These are phyloP conservation scores for Lotus japonicus DNA, from an alignment of 306 rosid genomes.

Conservation along the genomic window DNA sequence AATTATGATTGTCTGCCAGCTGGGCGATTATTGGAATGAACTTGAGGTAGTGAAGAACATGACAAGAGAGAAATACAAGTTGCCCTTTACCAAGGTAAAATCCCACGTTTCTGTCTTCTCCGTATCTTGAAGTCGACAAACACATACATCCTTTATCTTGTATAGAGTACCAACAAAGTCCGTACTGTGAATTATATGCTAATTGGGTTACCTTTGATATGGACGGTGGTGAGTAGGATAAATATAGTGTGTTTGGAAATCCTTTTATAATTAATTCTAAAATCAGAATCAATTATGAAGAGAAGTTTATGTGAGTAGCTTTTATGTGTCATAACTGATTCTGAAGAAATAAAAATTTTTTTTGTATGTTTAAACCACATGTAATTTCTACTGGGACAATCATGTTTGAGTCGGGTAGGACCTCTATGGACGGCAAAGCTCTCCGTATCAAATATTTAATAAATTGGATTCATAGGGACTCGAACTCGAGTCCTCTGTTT, in stretches of 20 bases:
- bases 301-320: no score
- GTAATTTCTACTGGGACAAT: no score
- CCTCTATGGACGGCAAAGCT: no score
- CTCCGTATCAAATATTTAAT: no score
- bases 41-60: conserved; percentile 44
- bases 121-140: neutral
- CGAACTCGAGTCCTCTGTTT: no score
- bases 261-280: neutral
- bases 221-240: conserved; percentile 42
- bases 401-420: no score
- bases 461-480: no score
- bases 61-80: conserved; percentile 35
- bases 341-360: no score
- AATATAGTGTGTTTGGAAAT: neutral
- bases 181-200: conserved; percentile 3
- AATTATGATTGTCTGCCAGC: conserved; percentile 28
- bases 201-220: conserved; percentile 7
- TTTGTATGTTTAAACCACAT: no score
- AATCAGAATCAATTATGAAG: neutral
- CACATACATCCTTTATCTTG: neutral
- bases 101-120: neutral
- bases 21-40: conserved; percentile 39
- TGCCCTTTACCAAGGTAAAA: conserved; percentile 34
- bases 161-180: neutral
- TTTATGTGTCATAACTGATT: no score